Conservation (phyloP, 78 protist genomes). For the Dictyostelium capitatum region DNA sequence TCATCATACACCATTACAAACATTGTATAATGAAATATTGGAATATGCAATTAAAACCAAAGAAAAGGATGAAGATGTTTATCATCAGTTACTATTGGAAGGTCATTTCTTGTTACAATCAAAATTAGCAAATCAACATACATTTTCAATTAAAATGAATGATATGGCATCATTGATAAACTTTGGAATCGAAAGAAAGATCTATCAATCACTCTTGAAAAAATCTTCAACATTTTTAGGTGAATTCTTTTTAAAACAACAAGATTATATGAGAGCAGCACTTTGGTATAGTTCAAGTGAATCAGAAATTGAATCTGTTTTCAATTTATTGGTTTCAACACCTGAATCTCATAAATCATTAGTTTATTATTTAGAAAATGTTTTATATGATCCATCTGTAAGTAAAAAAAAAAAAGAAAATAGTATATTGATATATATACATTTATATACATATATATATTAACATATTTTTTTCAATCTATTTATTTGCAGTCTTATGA, state of each 20-base stretch:
- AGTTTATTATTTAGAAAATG: slow-evolving; percentile 59
- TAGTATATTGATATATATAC: too few species aligned
- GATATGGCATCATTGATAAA: slow-evolving; percentile 50
- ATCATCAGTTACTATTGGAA: slow-evolving; percentile 57
- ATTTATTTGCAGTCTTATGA: slow-evolving; percentile 18
- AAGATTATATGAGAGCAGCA: slow-evolving; percentile 80
- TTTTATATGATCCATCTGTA: slow-evolving; percentile 62
- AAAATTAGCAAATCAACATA: slow-evolving; percentile 57
- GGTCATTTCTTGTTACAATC: slow-evolving; percentile 72
- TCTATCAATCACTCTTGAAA: slow-evolving; percentile 31
- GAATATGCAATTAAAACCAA: slow-evolving; percentile 33
- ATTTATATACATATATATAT: not conserved
- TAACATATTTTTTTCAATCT: not conserved
- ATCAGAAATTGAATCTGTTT: slow-evolving; percentile 67
- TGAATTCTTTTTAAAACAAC: slow-evolving; percentile 30
- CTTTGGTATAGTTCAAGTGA: slow-evolving; percentile 78
- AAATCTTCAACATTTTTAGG: slow-evolving; percentile 66
- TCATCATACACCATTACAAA: slow-evolving; percentile 70
- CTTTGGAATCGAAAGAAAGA: slow-evolving; percentile 63
- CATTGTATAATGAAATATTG: slow-evolving; percentile 53
- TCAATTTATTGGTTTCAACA: slow-evolving; percentile 7
- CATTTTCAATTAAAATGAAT: slow-evolving; percentile 50
- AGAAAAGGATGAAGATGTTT: slow-evolving; percentile 74
- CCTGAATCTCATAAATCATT: slow-evolving; percentile 48
- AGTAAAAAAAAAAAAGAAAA: not conserved